Evolutionary conservation across 2,329 filamentous ascomycete genomes (phyloP).

Genomic region (Atkinsonella texensis): DNA sequence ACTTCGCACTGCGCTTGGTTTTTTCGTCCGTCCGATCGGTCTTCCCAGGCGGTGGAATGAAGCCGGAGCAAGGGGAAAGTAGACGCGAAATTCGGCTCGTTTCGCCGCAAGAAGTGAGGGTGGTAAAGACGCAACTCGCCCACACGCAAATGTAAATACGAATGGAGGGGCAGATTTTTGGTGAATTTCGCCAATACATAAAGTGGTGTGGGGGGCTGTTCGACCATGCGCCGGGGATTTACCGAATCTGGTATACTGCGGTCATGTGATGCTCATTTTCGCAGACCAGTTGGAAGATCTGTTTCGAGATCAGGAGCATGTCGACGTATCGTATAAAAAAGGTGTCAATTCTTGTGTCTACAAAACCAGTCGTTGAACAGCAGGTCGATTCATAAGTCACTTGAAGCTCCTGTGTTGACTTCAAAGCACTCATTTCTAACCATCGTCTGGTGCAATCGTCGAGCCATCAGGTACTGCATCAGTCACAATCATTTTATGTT

Average conservation of each 20-base stretch:
- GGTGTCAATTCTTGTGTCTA: too few species aligned
- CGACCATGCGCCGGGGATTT: constrained; percentile 20
- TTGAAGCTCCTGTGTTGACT: too few species aligned
- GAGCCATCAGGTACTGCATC: background rate
- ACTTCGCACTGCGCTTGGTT: background rate
- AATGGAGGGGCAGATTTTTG: constrained; percentile 31
- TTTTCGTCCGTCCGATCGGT: background rate
- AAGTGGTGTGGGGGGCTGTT: constrained; percentile 22
- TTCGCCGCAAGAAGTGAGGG: constrained; percentile 2
- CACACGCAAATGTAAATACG: constrained; percentile 12
- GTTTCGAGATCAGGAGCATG: too few species aligned
- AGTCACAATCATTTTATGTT: background rate
- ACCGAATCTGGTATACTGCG: constrained; percentile 19
- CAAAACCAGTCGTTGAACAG: background rate
- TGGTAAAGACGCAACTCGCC: constrained; percentile 6
- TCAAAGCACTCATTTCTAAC: too few species aligned
- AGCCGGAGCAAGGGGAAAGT: background rate
- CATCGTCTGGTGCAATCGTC: background rate
- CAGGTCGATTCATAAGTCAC: too few species aligned
- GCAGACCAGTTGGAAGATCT: too few species aligned
- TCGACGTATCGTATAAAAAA: too few species aligned
- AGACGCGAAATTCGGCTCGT: constrained; percentile 1
- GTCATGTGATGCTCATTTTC: background rate
- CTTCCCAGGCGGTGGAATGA: background rate
- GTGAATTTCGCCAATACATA: constrained; percentile 28